phyloP scores from a whole-genome alignment of 495 filamentous ascomycete genomes.

The Penicillium herquei region DNA sequence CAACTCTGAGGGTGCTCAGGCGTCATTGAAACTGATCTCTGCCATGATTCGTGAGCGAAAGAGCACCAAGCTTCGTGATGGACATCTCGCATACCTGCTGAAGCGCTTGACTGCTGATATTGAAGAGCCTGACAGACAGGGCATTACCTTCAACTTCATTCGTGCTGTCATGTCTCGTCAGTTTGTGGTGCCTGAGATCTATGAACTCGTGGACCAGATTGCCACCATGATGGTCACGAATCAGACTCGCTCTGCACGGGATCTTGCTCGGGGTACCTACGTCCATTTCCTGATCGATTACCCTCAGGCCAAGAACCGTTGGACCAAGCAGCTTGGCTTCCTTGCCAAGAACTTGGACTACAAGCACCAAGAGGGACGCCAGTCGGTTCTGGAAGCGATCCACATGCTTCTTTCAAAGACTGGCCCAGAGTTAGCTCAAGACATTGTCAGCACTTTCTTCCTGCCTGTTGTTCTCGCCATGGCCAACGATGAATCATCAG shows the following conservation, averaged over 20 bases:
- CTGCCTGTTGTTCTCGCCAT: slow-evolving; percentile 80
- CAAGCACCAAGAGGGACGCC: slow-evolving; percentile 77
- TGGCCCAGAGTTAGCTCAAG: slow-evolving; percentile 73
- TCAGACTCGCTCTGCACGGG: slow-evolving; percentile 78
- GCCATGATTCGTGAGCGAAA: slow-evolving; percentile 80
- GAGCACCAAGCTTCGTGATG: slow-evolving; percentile 71
- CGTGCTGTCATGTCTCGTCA: slow-evolving; percentile 80
- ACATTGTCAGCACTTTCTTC: slow-evolving; percentile 79
- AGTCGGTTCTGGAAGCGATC: slow-evolving; percentile 88
- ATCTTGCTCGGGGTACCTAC: slow-evolving; percentile 83
- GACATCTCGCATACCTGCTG: slow-evolving; percentile 78
- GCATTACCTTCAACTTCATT: slow-evolving; percentile 90
- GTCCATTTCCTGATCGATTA: slow-evolving; percentile 94
- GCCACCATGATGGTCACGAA: slow-evolving; percentile 96
- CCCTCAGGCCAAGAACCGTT: slow-evolving; percentile 82
- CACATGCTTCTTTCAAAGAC: slow-evolving; percentile 81
- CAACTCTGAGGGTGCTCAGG: slow-evolving; percentile 76
- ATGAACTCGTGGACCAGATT: slow-evolving; percentile 85
- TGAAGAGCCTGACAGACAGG: slow-evolving; percentile 86
- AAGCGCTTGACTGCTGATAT: slow-evolving; percentile 83
- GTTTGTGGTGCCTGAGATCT: slow-evolving; percentile 80
- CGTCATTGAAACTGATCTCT: slow-evolving; percentile 80
- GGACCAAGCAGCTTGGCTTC: slow-evolving; percentile 85
- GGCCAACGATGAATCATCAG: slow-evolving; percentile 80
- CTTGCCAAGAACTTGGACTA: slow-evolving; percentile 89